These are phyloP conservation scores for Boletus rex-veris DNA, from an alignment of 768 basidiomycete species.

Conservation along the genomic window DNA sequence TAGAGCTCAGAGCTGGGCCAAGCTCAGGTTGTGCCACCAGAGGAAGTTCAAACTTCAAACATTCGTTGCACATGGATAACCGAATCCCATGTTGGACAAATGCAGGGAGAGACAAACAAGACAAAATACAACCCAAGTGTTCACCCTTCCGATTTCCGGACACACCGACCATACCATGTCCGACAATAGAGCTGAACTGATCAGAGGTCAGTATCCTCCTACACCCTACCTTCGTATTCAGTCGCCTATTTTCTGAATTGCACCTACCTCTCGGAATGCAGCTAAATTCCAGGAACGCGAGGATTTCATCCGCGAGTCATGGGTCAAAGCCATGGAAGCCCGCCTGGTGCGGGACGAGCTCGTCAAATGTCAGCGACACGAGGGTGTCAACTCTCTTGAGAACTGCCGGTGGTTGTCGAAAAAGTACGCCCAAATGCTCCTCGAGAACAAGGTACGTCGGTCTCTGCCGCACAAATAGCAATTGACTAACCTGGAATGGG, in stretches of 20 bases:
- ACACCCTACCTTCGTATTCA: neutral
- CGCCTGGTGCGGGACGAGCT: conserved; percentile 86
- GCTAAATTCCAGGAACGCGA: conserved; percentile 70
- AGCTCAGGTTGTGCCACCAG: too few species aligned
- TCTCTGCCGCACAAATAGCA: neutral
- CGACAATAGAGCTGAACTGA: conserved; percentile 33
- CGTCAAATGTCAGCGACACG: conserved; percentile 81
- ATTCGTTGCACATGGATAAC: too few species aligned
- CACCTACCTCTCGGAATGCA: conserved; percentile 22
- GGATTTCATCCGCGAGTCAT: conserved; percentile 79
- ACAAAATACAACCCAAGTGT: conserved; percentile 7
- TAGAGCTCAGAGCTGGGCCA: too few species aligned
- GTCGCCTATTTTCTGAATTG: neutral
- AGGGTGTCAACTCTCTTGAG: conserved; percentile 91
- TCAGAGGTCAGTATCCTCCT: conserved; percentile 25
- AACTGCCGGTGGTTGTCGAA: conserved; percentile 85
- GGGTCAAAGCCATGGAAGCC: conserved; percentile 93
- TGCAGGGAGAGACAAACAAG: neutral
- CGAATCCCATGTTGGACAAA: too few species aligned
- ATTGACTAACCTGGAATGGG: conserved; percentile 2
- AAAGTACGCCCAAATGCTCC: conserved; percentile 75
- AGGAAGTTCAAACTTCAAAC: too few species aligned
- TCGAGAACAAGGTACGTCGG: conserved; percentile 69
- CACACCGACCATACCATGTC: conserved; percentile 21
- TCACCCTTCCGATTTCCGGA: neutral